These are phyloP conservation scores for Barnettozyma californica DNA, from an alignment of 805 yeast genomes.

Conservation along the genomic window DNA sequence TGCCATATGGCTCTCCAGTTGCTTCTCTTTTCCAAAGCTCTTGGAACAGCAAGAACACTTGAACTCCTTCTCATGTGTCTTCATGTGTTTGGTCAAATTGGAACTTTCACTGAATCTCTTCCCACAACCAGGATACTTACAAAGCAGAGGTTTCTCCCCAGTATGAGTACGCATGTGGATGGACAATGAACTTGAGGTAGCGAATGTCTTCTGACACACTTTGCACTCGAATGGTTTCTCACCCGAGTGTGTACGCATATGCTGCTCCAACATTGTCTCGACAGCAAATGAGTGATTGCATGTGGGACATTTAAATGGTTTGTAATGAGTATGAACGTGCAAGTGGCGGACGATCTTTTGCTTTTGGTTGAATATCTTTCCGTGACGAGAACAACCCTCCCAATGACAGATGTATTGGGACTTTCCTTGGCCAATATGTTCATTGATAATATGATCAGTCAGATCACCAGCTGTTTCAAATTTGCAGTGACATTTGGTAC, in stretches of 20 bases:
- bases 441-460: slow-evolving; percentile 61
- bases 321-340: slow-evolving; percentile 80
- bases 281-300: slow-evolving; percentile 76
- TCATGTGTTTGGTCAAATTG: slow-evolving; percentile 83
- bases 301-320: slow-evolving; percentile 66
- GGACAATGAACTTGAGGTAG: slow-evolving; percentile 76
- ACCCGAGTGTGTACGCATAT: slow-evolving; percentile 79
- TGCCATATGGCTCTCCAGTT: slow-evolving; percentile 34
- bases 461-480: slow-evolving; percentile 56
- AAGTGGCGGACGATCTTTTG: slow-evolving; percentile 85
- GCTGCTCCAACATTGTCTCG: slow-evolving; percentile 73
- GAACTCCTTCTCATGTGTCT: slow-evolving; percentile 56
- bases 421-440: slow-evolving; percentile 73
- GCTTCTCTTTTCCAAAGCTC: slow-evolving; percentile 43
- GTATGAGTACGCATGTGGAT: slow-evolving; percentile 85
- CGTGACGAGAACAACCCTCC: slow-evolving; percentile 66
- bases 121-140: slow-evolving; percentile 76
- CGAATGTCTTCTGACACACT: slow-evolving; percentile 70
- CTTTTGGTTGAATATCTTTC: slow-evolving; percentile 66
- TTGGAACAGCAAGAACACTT: slow-evolving; percentile 49
- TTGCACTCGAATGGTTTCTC: slow-evolving; percentile 80
- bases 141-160: slow-evolving; percentile 81
- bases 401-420: slow-evolving; percentile 68
- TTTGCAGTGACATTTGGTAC: slow-evolving; percentile 37
- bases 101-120: slow-evolving; percentile 86